Base-by-base conservation (phyloP, 306 rosid species). In the Boehmeria nivea region DNA sequence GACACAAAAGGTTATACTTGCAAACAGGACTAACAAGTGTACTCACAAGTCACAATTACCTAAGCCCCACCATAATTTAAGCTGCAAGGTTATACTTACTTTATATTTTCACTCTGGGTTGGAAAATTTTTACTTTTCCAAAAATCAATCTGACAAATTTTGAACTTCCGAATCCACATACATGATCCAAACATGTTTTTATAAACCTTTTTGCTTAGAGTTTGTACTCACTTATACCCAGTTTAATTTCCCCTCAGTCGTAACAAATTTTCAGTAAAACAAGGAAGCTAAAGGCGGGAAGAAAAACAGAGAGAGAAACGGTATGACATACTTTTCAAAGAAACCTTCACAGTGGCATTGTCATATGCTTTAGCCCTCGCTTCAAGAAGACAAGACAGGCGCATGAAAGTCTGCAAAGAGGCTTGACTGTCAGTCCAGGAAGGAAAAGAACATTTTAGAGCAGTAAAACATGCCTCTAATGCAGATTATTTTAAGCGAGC, bases 331-430 rank as follows among this genome's bases (percentile, higher is more conserved):
- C 99, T 76, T 79, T 86, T 80, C 60, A 87, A 68, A 42, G 88
- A 83, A 69, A 93, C 99, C 72, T 81, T 76, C 40, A 87, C 88
- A 70, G 73, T 65, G 26, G 99, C 95, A 3, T 85, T 87, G 63
- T 83, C 88, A 71, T 93, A 93, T 39, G 95, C 72, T 26, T 83
- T 84, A 28, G 81, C 45, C 67, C 99, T 78, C 72, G 82, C 88
- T 70, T 87, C 89, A 48, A 83, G 80, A 79, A 93, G 82, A 59
- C 63, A 58, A 44, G 94, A 74, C 64, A 93, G 66, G 27, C 86
- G 88, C 77, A 27, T 77, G 38, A 75, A 73, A 57, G 99, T 74
- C 99, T 93, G 86, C 57, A 60, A 25, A 47, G 54, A 72, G 69
- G 42, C 45, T 57, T 43, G 27, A 33, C 5, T 22, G 33, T 50